Conservation (phyloP, 129 eudicot genomes). For the Arctium minus region DNA sequence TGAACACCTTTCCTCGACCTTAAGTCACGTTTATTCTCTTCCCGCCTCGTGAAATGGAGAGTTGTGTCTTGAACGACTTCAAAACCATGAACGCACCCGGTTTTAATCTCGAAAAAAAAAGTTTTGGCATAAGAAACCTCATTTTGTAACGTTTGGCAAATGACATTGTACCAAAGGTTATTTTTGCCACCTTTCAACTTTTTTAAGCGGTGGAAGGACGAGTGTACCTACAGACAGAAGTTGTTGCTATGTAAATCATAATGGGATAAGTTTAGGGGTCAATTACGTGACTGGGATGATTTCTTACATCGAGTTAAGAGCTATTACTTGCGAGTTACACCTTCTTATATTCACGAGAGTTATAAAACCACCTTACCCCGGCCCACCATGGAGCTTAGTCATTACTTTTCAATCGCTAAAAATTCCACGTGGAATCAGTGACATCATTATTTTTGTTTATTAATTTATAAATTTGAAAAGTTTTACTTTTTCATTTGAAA, state of each 20-base stretch:
- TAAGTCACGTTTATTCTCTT: neutral
- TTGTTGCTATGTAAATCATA: neutral
- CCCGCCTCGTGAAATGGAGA: neutral
- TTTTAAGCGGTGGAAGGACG: neutral
- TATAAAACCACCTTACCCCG: neutral
- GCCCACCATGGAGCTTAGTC: neutral
- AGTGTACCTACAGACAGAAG: neutral
- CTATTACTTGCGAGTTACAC: neutral
- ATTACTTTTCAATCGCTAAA: neutral
- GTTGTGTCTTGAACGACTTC: neutral
- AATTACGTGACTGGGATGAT: neutral
- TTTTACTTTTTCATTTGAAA: neutral
- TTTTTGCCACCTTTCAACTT: neutral
- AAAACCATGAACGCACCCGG: neutral
- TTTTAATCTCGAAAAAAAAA: too few species aligned
- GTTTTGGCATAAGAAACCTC: neutral
- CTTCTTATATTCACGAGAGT: neutral
- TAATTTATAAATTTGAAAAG: neutral
- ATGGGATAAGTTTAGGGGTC: neutral
- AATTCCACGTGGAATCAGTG: neutral
- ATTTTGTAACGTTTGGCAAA: neutral
- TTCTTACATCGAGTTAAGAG: neutral
- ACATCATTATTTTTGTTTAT: neutral
- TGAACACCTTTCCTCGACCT: neutral
- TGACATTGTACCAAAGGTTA: neutral